Evolutionary conservation across 1,284 basidiomycete genomes (phyloP), one percentile per base, ranked within the genome.

Genomic region (Hymenochaete sp.): DNA sequence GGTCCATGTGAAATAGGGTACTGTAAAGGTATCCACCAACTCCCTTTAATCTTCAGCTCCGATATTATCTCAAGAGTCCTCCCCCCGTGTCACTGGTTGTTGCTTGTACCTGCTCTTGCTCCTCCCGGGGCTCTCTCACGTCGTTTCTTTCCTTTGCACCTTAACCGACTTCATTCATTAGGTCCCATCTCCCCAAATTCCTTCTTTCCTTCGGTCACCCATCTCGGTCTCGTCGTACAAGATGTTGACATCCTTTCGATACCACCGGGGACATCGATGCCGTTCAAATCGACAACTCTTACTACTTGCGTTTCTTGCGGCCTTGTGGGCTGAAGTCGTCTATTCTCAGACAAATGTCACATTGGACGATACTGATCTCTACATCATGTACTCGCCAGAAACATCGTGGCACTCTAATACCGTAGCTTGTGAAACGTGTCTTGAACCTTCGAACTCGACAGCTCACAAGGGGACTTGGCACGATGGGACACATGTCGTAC

Each of bases 361-460:
- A 3, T 53, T 75, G 24, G 66, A 73, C 47, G 71, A 75, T 52
- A 59, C 61, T 2, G 63, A 70, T 35, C 54, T 63, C 1, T 61
- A 63, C 3, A 67, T 75, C 25, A 40, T 62, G 9, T 75, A 73
- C 47, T 49, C 56, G 5, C 72, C 72, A 2, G 35, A 60, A 3
- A 48, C 55, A 1, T 60, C 62, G 10, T 75, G 72, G 73, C 56
- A 56, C 54, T 49, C 66, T 44, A 59, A 54, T 45, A 52, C 59
- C 6, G 52, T 57, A 25, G 53, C 57, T 7, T 71, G 66, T 55
- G 47, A 56, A 13, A 48, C 52, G 8, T 72, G 70, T 51, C 53
- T 68, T 7, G 56, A 58, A 33, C 65, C 66, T 0, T 55, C 56
- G 39, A 13, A 53, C 4, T 39, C 48, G 7, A 49, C 62, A 18